Percentiles rank a stretch among this genome's conserved stretches.
These are phyloP conservation scores for Hura crepitans DNA, from an alignment of 441 rosid species.

Conservation along the genomic window DNA sequence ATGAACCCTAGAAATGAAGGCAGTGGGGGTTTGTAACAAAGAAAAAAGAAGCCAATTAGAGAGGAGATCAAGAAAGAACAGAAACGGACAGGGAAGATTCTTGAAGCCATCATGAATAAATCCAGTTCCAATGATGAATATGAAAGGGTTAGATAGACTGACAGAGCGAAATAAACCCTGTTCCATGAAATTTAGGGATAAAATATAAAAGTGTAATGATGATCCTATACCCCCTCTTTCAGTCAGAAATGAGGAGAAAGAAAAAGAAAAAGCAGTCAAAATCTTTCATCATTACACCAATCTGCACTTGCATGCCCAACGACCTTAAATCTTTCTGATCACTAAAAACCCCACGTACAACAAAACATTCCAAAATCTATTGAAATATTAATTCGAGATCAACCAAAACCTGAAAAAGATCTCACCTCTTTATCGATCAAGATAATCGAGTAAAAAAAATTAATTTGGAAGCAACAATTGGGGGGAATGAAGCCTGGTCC, in stretches of 20 bases:
- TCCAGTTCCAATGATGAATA: conserved; percentile 39
- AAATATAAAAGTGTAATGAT: conserved; percentile 38
- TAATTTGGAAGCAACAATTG: conserved; percentile 39
- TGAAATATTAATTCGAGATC: not conserved
- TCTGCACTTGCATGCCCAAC: conserved; percentile 41
- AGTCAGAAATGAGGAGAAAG: conserved; percentile 26
- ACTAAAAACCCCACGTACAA: conserved; percentile 19
- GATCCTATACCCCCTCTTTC: conserved; percentile 27
- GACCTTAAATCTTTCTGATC: conserved; percentile 12
- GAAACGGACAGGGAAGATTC: conserved; percentile 50
- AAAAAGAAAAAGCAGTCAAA: conserved; percentile 35
- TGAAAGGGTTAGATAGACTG: conserved; percentile 25
- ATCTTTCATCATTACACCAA: conserved; percentile 63
- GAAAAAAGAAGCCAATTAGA: conserved; percentile 16
- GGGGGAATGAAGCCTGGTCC: conserved; percentile 94
- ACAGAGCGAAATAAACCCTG: conserved; percentile 35
- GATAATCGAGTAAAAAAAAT: not conserved
- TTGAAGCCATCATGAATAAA: conserved; percentile 45
- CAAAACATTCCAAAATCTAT: conserved; percentile 7
- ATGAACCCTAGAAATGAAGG: conserved; percentile 15
- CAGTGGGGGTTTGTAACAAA: not conserved
- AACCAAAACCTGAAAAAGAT: not conserved
- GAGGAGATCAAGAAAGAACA: conserved; percentile 23
- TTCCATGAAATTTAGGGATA: conserved; percentile 33
- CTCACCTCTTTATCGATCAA: not conserved